Percentiles rank a stretch among this genome's conserved stretches.
Conservation (phyloP, 805 yeast genomes). For the Lachancea cidri region DNA sequence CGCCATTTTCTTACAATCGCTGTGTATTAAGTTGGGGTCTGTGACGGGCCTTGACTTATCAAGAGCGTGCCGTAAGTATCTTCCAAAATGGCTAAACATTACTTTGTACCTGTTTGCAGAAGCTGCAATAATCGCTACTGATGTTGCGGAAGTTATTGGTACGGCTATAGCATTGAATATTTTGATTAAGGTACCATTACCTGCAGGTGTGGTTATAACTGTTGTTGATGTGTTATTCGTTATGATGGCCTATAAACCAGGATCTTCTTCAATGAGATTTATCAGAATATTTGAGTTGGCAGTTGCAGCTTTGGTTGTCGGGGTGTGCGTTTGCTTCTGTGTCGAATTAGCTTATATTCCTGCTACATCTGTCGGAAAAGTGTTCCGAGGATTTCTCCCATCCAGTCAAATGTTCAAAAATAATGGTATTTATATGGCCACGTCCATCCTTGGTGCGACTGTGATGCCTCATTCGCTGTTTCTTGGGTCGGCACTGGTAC, state of each 20-base stretch:
- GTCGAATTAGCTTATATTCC: slow-evolving; percentile 60
- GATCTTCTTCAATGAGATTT: slow-evolving; percentile 66
- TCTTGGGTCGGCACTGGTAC: slow-evolving; percentile 81
- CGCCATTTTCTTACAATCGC: slow-evolving; percentile 76
- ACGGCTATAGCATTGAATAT: slow-evolving; percentile 84
- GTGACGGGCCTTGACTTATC: slow-evolving; percentile 88
- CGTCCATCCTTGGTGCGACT: slow-evolving; percentile 87
- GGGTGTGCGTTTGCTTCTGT: slow-evolving; percentile 77
- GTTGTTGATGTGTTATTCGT: slow-evolving; percentile 76
- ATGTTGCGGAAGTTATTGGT: slow-evolving; percentile 91
- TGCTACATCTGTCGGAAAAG: slow-evolving; percentile 40
- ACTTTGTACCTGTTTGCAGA: slow-evolving; percentile 74
- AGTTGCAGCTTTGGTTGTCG: slow-evolving; percentile 64
- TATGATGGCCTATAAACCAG: slow-evolving; percentile 71
- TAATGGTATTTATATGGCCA: slow-evolving; percentile 64
- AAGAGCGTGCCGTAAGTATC: slow-evolving; percentile 68
- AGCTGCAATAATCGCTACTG: slow-evolving; percentile 85
- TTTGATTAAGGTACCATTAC: slow-evolving; percentile 65
- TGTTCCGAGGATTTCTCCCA: slow-evolving; percentile 69
- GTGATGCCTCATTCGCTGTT: slow-evolving; percentile 91
- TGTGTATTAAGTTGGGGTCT: slow-evolving; percentile 81
- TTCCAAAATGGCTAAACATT: slow-evolving; percentile 63
- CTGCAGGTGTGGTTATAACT: slow-evolving; percentile 74
- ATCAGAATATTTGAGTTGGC: slow-evolving; percentile 71
- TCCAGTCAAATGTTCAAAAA: slow-evolving; percentile 44